Base-by-base conservation (phyloP, 1,284 basidiomycete species). In the Omphalotus olearius region DNA sequence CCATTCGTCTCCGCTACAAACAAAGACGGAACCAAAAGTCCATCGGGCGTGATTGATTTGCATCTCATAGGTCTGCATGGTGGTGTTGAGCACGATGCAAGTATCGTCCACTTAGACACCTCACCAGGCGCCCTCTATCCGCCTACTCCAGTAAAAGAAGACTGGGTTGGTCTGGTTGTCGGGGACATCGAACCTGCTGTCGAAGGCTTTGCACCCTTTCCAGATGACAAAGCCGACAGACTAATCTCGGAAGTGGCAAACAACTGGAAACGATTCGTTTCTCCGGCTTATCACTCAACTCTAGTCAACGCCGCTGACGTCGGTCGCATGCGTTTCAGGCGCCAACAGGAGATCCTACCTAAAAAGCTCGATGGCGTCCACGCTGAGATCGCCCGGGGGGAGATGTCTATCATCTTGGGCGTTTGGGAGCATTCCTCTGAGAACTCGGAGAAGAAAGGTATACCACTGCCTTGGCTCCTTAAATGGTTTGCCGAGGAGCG, bases 71-170 rank as follows among this genome's bases (percentile, higher is more conserved):
- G 54, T 1, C 45, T 47, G 6, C 59, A 60, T 48, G 46, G 52
- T 13, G 47, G 52, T 3, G 54, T 60, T 38, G 59, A 60, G 50
- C 59, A 60, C 42, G 57, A 60, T 48, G 59, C 59, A 4, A 59
- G 57, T 9, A 42, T 60, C 16, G 59, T 58, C 1, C 59, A 60
- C 43, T 42, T 30, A 9, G 54, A 57, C 18, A 53, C 53, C 9
- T 33, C 16, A 3, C 2, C 14, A 3, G 47, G 40, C 6, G 57
- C 61, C 4, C 30, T 36, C 2, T 55, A 53, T n/a, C 47, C 53
- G 4, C 50, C 53, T 25, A n/a, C 47, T 6, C 16, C 33, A 26
- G 45, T 57, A 2, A 37, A 51, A 20, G 47, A 54, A 11, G 23
- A 41, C 5, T 55, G 51, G 53, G 56, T 57, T 2, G 39, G 26